Base-by-base conservation (phyloP, 257 asterid genomes). In the Scutellaria barbata region DNA sequence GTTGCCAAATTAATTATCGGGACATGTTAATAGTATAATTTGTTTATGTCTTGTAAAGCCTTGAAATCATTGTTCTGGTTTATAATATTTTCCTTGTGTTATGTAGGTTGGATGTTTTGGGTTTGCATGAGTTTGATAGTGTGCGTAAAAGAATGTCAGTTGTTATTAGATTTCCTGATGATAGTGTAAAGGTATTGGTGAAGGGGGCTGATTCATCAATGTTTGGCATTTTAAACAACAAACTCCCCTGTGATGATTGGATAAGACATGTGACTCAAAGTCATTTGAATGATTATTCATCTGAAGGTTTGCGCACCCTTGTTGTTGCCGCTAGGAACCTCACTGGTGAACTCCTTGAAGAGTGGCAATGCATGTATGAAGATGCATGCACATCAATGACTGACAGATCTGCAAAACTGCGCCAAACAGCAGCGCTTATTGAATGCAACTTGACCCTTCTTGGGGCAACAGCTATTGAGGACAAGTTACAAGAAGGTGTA, bases 131-230 rank as follows among this genome's bases (percentile, higher is more conserved):
- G 85, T 95, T 95, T 82, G 99, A 95, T 73, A 95, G 99, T 72
- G 95, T 89, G 69, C 96, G 98, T 14, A 95, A 95, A 92, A 85
- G 97, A 82, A 95, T 95, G 99, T 95, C 99, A 5, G 99, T 90
- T 22, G 86, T 95, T 62, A 82, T 95, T 72, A 87, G 90, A 81
- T 92, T 89, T 81, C 98, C 99, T 0, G 81, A 86, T 68, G 77
- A 81, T 76, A 76, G 82, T 14, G 95, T 95, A 4, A 95, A 95
- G 80, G 99, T 92, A 40, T 79, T 95, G 81, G 99, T 95, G 68
- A 95, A 95, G 76, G 99, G 99, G 70, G 99, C 99, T 71, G 99
- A 95, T 85, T 83, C 95, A 42, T 82, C 97, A 10, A 87, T 95
- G 94, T 84, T 92, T 79, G 88, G 82, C 88, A 92, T 88, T 78